phyloP scores from a whole-genome alignment of 148 eudicot genomes.

The Silene latifolia region DNA sequence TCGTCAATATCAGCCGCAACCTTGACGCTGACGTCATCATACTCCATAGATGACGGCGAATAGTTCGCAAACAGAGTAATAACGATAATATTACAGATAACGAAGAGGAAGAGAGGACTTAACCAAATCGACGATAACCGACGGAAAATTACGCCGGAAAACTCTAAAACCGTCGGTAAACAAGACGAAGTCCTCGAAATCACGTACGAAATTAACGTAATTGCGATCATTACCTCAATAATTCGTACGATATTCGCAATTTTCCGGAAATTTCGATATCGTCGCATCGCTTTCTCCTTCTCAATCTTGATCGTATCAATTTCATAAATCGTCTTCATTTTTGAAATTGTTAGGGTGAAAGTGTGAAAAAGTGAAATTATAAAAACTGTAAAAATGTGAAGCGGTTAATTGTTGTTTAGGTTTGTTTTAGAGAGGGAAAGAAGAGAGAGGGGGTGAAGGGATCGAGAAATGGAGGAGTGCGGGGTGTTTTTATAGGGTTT shows the following conservation, averaged over 20 bases:
- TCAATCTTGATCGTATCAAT: slow-evolving; percentile 32
- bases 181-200: slow-evolving; percentile 27
- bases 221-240: slow-evolving; percentile 31
- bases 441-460: not conserved
- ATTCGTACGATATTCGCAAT: slow-evolving; percentile 25
- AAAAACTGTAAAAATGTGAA: slow-evolving; percentile 10
- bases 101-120: slow-evolving; percentile 48
- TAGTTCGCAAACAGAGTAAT: slow-evolving; percentile 33
- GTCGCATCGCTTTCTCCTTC: slow-evolving; percentile 37
- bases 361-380: slow-evolving; percentile 2
- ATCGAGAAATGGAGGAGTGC: slow-evolving; percentile 6
- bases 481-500: slow-evolving; percentile 7
- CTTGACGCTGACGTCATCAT: not conserved
- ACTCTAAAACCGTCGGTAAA: slow-evolving; percentile 21
- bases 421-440: not conserved
- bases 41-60: slow-evolving; percentile 19
- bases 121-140: slow-evolving; percentile 27
- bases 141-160: slow-evolving; percentile 18
- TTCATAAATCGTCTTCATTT: slow-evolving; percentile 30
- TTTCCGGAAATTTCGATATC: slow-evolving; percentile 26
- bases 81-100: slow-evolving; percentile 56
- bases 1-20: not conserved
- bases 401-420: slow-evolving; percentile 14
- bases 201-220: slow-evolving; percentile 21
- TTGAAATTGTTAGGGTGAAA: not conserved